phyloP scores from a whole-genome alignment of 768 basidiomycete species.

The Suillus plorans region DNA sequence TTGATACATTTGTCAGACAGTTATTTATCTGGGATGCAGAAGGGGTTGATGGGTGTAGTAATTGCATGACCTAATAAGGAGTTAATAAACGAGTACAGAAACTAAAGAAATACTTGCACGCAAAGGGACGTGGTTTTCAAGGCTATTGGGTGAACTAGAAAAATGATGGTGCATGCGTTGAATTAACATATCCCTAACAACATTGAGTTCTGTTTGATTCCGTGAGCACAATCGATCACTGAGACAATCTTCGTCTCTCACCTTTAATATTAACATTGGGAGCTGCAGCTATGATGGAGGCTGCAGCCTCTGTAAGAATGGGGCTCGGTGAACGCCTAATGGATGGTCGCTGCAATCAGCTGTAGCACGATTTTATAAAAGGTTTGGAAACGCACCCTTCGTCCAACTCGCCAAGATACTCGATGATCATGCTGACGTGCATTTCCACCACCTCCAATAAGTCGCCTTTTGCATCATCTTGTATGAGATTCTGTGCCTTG shows the following conservation, averaged over 20 bases:
- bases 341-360: slow-evolving; percentile 6
- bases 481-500: slow-evolving; percentile 68
- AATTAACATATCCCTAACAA: slow-evolving; percentile 53
- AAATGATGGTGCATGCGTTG: slow-evolving; percentile 61
- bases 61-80: slow-evolving; percentile 45
- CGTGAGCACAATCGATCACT: not conserved
- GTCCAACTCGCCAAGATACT: slow-evolving; percentile 59
- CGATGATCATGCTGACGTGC: slow-evolving; percentile 61
- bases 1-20: slow-evolving; percentile 54
- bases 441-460: slow-evolving; percentile 66
- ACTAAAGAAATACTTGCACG: slow-evolving; percentile 34
- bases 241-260: slow-evolving; percentile 18
- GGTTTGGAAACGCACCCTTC: slow-evolving; percentile 35
- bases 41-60: slow-evolving; percentile 51
- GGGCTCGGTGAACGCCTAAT: slow-evolving; percentile 47
- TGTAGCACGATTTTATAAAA: not conserved
- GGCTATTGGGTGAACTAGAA: slow-evolving; percentile 50
- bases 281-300: slow-evolving; percentile 64
- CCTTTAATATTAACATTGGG: slow-evolving; percentile 60
- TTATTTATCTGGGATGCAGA: slow-evolving; percentile 56
- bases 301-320: slow-evolving; percentile 61
- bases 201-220: slow-evolving; percentile 49
- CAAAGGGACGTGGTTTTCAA: slow-evolving; percentile 53
- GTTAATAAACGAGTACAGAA: slow-evolving; percentile 1
- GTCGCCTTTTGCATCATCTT: slow-evolving; percentile 61